Percentiles rank a stretch among this genome's conserved stretches.
Evolutionary conservation across 148 eudicot genomes (phyloP).

Genomic region (Rhododendron henanense): DNA sequence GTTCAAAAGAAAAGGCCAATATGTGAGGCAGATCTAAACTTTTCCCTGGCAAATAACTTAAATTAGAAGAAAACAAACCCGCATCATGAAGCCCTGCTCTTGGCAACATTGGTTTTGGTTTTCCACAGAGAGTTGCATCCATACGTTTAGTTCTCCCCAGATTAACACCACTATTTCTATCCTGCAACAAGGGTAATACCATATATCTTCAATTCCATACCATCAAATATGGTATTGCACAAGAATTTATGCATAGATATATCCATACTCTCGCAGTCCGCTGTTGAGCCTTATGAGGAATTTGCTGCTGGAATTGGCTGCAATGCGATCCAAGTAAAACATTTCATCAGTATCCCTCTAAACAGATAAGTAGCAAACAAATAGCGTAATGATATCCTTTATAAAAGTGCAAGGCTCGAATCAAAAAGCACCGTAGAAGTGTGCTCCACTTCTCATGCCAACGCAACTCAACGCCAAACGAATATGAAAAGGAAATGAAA

Average conservation of each 20-base stretch:
- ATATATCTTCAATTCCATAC: not conserved
- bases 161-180: not conserved
- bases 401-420: not conserved
- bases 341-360: not conserved
- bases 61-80: constrained; percentile 8
- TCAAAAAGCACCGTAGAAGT: not conserved
- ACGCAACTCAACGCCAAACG: not conserved
- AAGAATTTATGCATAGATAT: not conserved
- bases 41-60: not conserved
- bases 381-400: not conserved
- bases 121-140: not conserved
- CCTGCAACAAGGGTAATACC: constrained; percentile 2
- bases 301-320: constrained; percentile 5
- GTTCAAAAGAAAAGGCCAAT: not conserved
- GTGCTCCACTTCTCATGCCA: not conserved
- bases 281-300: constrained; percentile 2
- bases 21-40: not conserved
- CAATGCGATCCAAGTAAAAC: not conserved
- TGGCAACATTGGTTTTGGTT: not conserved
- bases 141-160: not conserved
- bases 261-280: not conserved
- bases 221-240: not conserved
- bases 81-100: constrained; percentile 1
- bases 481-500: not conserved
- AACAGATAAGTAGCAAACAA: not conserved